Base-by-base conservation (phyloP, 2,329 filamentous ascomycete species). In the Fonsecaea monophora region DNA sequence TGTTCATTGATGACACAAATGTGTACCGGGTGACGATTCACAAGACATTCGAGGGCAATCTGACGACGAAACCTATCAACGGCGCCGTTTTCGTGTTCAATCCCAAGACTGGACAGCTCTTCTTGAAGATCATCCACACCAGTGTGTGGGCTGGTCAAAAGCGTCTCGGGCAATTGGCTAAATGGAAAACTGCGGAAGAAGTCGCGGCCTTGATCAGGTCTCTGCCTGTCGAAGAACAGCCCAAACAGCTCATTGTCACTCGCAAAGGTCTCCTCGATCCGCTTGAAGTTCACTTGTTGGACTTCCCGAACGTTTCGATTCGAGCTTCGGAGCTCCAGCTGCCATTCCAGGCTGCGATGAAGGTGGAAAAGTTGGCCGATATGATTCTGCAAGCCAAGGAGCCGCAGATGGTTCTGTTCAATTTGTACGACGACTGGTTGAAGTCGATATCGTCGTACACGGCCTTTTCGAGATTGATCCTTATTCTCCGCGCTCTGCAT, bases 61-160 rank as follows among this genome's bases (percentile, higher is more conserved):
- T 99, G 87, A 99, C 95, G 0, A 99, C 95, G 1, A 99, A 99
- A 81, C 95, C 95, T 3, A 99, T 99, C 85, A 99, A 99, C 78
- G 95, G 95, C 77, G 95, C 96, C 54, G 98, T 99, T 78, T 99
- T 99, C 84, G 99, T 99, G 77, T 98, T 99, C 87, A 99, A 99
- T 78, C 95, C 96, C n/a, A 89, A 94, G 66, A 99, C 95, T 60
- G 95, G 95, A 59, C 95, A 99, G 76, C 82, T 99, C 45, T 99
- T 99, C 88, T 81, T 99, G 77, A 99, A 99, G 86, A 98, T 99
- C 74, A 99, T 99, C 72, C 96, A 99, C 81, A 99, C 95, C 1
- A 97, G 94, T 76, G 96, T 99, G 34, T 99, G 95, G 95, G 95
- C 95, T 60, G 95, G 95, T 62, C 95, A 99, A 81, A 99, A 99